Base-by-base conservation (phyloP, 305 asterid genomes). In the Petunia hybrid region DNA sequence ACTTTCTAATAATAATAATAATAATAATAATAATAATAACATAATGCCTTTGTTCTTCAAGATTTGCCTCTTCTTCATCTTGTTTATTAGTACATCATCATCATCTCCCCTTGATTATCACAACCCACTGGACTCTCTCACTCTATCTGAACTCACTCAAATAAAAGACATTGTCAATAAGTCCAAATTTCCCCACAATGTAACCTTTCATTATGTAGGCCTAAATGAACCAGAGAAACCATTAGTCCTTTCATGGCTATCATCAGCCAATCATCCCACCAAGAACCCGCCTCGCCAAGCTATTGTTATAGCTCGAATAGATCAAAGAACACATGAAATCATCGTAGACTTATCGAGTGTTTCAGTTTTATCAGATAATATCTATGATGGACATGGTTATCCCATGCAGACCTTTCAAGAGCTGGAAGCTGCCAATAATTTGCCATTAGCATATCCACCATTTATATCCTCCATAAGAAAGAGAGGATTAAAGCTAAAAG, bases 151-250 rank as follows among this genome's bases (percentile, higher is more conserved):
- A 79, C 89, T 92, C 80, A 84, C 31, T 36, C 90, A 85, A 76
- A 88, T 87, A 12, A 88, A 86, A 81, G 67, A 85, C 9, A 81
- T 86, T 60, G 80, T 91, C 14, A 81, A 84, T 46, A 61, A 80
- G 6, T 75, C 82, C 82, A 39, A 82, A 81, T 8, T 40, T 68
- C 8, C 76, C 2, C 85, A 81, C 8, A 88, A 82, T 76, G 82
- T 86, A 5, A 84, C 82, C 51, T 92, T 90, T 80, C 95, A 92
- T 57, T 91, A 91, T 39, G 93, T 91, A 42, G 94, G 95, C 87
- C 77, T 91, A 40, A 88, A 91, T 12, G 97, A 92, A 70, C 94
- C 95, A 1, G 80, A 83, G 3, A 92, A 90, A 63, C 78, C 90
- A 70, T 3, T 3, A 14, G 51, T 90, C 56, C 85, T 83, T 0